phyloP scores from a whole-genome alignment of 139 green algal species.

The Spirogloea muscicola region DNA sequence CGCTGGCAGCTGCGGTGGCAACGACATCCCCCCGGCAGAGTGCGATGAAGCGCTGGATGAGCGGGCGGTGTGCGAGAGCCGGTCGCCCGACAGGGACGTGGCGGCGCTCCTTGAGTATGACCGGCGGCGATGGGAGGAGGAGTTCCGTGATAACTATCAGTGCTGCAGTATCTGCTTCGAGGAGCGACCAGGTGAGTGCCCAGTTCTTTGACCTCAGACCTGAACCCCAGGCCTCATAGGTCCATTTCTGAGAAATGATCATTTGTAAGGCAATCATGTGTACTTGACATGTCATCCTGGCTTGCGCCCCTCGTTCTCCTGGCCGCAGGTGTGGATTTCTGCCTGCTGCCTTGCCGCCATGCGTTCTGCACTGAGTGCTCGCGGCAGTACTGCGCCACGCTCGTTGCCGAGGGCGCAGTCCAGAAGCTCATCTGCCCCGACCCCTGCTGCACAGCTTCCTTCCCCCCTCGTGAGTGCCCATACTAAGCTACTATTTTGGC shows the following conservation, averaged over 20 bases:
- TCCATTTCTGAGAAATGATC: no score
- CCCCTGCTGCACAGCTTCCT: conserved; percentile 53
- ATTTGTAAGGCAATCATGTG: no score
- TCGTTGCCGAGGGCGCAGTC: conserved; percentile 62
- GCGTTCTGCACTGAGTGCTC: conserved; percentile 74
- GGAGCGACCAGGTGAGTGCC: conserved; percentile 20
- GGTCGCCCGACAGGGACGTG: conserved; percentile 20
- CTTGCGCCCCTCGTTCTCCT: no score
- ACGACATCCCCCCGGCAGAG: no score
- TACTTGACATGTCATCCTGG: no score
- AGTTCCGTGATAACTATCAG: conserved; percentile 10
- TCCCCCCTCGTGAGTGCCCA: conserved; percentile 50
- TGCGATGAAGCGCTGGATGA: not conserved
- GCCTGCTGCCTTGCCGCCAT: conserved; percentile 57
- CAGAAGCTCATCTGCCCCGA: conserved; percentile 67
- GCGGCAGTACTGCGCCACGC: conserved; percentile 38
- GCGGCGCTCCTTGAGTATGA: conserved; percentile 9
- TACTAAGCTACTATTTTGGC: no score
- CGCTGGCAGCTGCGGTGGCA: no score
- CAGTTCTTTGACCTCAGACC: no score
- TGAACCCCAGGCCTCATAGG: no score
- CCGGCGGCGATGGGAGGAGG: not conserved
- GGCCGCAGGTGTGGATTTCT: conserved; percentile 9
- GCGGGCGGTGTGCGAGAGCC: conserved; percentile 20
- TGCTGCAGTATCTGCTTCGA: conserved; percentile 41